phyloP scores from a whole-genome alignment of 139 green algal species.

The Zygnema circumcarinatum region DNA sequence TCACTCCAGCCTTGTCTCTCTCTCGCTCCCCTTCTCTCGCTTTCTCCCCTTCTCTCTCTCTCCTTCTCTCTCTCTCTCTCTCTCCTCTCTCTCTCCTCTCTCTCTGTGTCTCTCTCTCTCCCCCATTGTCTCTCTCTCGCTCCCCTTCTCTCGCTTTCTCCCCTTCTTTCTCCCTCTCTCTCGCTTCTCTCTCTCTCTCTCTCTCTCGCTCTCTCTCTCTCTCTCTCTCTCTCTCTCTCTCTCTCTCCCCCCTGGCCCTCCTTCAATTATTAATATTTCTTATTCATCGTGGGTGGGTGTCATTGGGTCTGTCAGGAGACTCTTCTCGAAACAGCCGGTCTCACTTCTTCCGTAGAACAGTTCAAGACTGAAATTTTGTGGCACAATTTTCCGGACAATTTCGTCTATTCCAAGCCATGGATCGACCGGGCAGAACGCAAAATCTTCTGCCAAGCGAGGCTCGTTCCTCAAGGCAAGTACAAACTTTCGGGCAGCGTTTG shows the following conservation, averaged over 20 bases:
- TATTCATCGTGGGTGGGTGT: neutral
- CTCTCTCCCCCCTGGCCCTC: neutral
- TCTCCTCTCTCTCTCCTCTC: neutral
- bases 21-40: neutral
- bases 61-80: neutral
- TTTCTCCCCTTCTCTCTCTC: neutral
- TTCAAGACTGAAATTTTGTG: neutral
- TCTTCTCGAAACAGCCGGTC: neutral
- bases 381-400: constrained; percentile 31
- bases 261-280: neutral
- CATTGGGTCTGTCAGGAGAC: neutral
- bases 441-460: neutral
- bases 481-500: constrained; percentile 1
- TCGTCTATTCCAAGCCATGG: constrained; percentile 21
- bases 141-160: neutral
- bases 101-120: neutral
- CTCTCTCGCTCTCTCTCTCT: neutral
- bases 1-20: neutral
- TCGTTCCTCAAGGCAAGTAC: constrained; percentile 9
- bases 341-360: neutral
- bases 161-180: neutral
- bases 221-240: neutral
- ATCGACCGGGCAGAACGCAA: neutral
- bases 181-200: neutral
- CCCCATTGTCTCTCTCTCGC: neutral